Evolutionary conservation across 2,329 filamentous ascomycete species (phyloP), one percentile per base, ranked within the genome.

Genomic region (Ampelomyces quisqualis): DNA sequence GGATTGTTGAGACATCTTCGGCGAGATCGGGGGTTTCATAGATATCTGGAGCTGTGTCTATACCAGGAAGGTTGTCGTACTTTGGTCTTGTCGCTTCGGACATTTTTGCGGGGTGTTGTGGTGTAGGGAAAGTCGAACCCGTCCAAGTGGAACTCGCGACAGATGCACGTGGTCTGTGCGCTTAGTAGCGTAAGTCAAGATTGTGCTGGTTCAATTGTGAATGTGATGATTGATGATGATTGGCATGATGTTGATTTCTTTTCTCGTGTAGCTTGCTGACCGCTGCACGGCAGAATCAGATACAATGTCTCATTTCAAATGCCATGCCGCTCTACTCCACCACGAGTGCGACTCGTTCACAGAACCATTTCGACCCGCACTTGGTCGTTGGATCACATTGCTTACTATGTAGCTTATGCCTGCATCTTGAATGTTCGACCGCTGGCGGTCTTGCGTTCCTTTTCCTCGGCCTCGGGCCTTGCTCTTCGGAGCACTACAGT

Each of bases 371-470:
- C n/a, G n/a, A n/a, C n/a, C n/a, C n/a, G n/a, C n/a, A n/a, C 7
- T 14, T 28, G 26, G 15, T 19, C 5, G 13, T 4, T 31, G 6
- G 9, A 39, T 23, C n/a, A 23, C 8, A 20, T n/a, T 34, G 22
- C 13, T n/a, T 14, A 14, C 14, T 3, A 21, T 17, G 17, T 28
- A 10, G 18, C 9, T 34, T 48, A 69, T 40, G 58, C 75, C 55
- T 83, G 80, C 15, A 83, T 80, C 57, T 78, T 77, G 81, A 98
- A 98, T 29, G 90, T 95, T 61, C 93, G 82, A 52, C 93, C 93
- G 68, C 89, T 97, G 32, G 94, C 93, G 42, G 93, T 98, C 82
- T 98, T 98, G 64, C 88, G 85, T 74, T 98, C 94, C 74, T 91
- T 91, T 72, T 97, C 93, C 71, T 97, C 91, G 59, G 85, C 90